phyloP scores from a whole-genome alignment of 805 yeast genomes.

The Metschnikowia amazonensis region DNA sequence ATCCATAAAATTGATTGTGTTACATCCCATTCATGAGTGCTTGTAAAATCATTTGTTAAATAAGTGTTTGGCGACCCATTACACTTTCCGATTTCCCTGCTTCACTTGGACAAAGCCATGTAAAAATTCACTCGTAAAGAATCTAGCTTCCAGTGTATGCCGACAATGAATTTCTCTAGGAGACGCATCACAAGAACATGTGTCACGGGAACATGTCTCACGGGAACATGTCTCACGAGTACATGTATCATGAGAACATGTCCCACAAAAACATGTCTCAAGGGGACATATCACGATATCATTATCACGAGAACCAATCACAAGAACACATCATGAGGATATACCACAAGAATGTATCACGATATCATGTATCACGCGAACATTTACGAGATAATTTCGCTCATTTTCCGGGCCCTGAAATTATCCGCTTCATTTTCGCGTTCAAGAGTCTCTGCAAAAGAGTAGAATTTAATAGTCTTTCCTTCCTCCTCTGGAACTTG shows the following conservation, averaged over 20 bases:
- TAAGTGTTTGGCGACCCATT: not conserved
- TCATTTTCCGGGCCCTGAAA: slow-evolving; percentile 7
- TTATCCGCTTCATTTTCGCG: slow-evolving; percentile 18
- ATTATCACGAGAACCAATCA: too few species aligned
- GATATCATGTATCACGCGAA: not conserved
- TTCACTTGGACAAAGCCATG: not conserved
- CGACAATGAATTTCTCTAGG: too few species aligned
- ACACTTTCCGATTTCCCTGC: not conserved
- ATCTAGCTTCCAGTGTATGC: not conserved
- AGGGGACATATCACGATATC: too few species aligned
- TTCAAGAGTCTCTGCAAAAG: slow-evolving; percentile 30
- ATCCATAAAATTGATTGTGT: not conserved
- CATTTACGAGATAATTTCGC: slow-evolving; percentile 5
- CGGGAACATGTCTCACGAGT: not conserved
- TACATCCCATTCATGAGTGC: too few species aligned
- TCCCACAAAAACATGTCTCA: not conserved
- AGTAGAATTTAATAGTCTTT: slow-evolving; percentile 28
- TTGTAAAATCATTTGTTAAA: not conserved
- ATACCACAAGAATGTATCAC: not conserved
- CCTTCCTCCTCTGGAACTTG: slow-evolving; percentile 4
- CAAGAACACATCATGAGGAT: too few species aligned
- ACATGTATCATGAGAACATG: not conserved
- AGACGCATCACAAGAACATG: not conserved
- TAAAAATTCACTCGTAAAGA: not conserved
- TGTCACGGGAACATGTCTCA: not conserved